A percentile compares a stretch with the other conserved stretches of the same genome.
These are phyloP conservation scores for Xylaria castorea DNA, from an alignment of 495 filamentous ascomycete genomes.

Conservation along the genomic window DNA sequence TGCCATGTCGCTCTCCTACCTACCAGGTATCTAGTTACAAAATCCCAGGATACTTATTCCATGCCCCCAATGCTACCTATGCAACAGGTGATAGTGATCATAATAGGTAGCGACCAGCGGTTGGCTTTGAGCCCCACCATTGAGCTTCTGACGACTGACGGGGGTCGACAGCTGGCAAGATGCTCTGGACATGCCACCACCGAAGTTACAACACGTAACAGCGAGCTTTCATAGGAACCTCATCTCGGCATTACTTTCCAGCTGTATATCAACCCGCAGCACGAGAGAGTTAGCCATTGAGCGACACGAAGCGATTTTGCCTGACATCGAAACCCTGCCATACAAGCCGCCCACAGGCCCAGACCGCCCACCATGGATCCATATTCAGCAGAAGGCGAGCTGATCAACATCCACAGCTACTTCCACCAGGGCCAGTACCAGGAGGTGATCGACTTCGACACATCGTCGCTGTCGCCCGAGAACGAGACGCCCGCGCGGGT, in stretches of 20 bases:
- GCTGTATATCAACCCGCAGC: background rate
- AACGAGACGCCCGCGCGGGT: slow-evolving; percentile 82
- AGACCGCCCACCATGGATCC: slow-evolving; percentile 75
- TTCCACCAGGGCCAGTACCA: slow-evolving; percentile 94
- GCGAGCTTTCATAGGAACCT: background rate
- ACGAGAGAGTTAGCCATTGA: background rate
- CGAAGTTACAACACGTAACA: background rate
- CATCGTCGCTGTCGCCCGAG: slow-evolving; percentile 72
- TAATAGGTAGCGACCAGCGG: background rate
- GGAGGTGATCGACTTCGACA: slow-evolving; percentile 80
- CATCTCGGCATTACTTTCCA: background rate
- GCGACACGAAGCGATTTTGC: background rate
- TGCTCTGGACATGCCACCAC: slow-evolving; percentile 5
- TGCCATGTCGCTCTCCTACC: too few species aligned
- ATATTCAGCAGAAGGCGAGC: slow-evolving; percentile 93
- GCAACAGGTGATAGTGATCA: too few species aligned
- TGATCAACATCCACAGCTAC: slow-evolving; percentile 93
- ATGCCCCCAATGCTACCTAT: too few species aligned
- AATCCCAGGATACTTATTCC: too few species aligned
- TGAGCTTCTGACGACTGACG: background rate
- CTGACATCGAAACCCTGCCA: background rate
- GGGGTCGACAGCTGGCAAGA: slow-evolving; percentile 10
- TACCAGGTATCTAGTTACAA: too few species aligned
- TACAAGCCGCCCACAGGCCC: background rate
- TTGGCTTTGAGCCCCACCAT: background rate